Evolutionary conservation across 129 eudicot species (phyloP), one percentile per base, ranked within the genome.

Genomic region (Saussurea involucrata): DNA sequence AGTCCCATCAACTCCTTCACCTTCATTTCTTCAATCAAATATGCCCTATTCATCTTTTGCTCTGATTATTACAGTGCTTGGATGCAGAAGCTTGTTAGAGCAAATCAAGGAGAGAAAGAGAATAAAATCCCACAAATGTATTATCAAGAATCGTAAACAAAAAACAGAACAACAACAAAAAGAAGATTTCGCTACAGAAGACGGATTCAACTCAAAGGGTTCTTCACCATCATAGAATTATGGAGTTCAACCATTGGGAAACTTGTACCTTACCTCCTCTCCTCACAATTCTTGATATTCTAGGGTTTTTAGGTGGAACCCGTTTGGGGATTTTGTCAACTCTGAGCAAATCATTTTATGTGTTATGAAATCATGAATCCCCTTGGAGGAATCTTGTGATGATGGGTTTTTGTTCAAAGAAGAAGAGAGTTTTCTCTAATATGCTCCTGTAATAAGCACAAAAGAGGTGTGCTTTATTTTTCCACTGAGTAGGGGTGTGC

Each of bases 161-260:
- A 49, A n/a, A 29, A 64, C 77, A 29, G 28, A 36, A 4, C 60
- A 57, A n/a, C 78, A 18, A 58, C 76, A 57, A n/a, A 75, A 18
- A 58, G 72, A 78, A 8, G 73, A 77, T 64, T 85, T 74, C 0
- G 72, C 76, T 13, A 83, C 68, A 57, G 93, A 90, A 13, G 89
- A 81, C 28, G 88, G 88, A 22, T 95, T 95, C 81, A 92, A 78
- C 84, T 79, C 92, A 78, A 89, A 95, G 78, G 57, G 79, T 63
- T 86, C 97, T 12, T 80, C 86, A n/a, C 84, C 76, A 46, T 88
- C 97, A 66, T 78, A 83, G 4, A 83, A 80, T 17, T 85, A 85
- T 24, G 92, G 97, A 27, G 96, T 95, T 68, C 96, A 95, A 24
- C 98, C 98, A 9, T 66, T 95, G 83, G 98, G 98, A 1, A 95